Evolutionary conservation across 371 early-diverging fungal species (phyloP), one percentile per base, ranked within the genome.

Genomic region (Mucor sp.): DNA sequence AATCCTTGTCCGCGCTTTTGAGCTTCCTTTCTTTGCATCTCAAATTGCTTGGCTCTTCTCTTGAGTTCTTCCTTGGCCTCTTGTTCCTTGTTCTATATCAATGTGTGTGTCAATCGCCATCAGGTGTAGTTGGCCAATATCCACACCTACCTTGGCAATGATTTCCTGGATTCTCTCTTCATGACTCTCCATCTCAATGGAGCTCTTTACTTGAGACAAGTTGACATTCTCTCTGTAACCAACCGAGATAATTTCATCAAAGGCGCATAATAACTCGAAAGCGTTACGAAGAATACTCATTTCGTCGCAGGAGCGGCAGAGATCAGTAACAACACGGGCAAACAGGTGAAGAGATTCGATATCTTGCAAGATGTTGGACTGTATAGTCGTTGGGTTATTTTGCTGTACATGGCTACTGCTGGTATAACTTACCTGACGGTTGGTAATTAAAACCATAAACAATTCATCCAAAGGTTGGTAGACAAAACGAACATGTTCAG

Each of bases 61-160:
- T 96, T 96, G 70, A 94, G 89, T 68, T 94, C 97, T 67, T 96
- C 95, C 85, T 94, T 96, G 9, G 99, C 99, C 72, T 99, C 97
- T 74, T 90, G 91, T 72, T 98, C 98, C 80, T 98, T 97, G 79
- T 93, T 95, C 93, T 94, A 71, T 25, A 4, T 43, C n/a, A 15
- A 43, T 8, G 37, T 37, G 14, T 9, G 19, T 50, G 50, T 23
- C 9, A 50, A 19, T 50, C 50, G n/a, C 19, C n/a, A 37, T 37
- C 1, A 37, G 37, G 3, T 33, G 33, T 33, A 30, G 8, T 6
- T 33, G 8, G 6, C 7, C 33, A 33, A 33, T 33, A 7, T 33
- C 33, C 4, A 30, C 4, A 30, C 37, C 14, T 74, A 92, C 93
- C 87, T 88, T 91, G 71, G 92, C 93, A 75, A 97, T 97, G 69